These are phyloP conservation scores for Solidago caesia DNA, from an alignment of 129 eudicot genomes.

Conservation along the genomic window DNA sequence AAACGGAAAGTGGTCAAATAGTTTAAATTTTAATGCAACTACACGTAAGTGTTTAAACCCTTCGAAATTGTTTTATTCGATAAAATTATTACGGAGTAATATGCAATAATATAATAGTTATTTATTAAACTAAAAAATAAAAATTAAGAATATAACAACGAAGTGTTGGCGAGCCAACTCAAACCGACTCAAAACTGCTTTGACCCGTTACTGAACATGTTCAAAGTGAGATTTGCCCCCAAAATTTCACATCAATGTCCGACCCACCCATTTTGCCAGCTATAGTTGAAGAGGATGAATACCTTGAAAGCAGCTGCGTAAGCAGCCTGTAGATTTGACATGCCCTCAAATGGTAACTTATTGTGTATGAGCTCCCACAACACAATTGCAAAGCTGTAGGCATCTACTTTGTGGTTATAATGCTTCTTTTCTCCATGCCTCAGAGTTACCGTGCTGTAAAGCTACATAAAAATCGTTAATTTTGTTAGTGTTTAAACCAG, in stretches of 20 bases:
- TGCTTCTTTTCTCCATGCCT: slow-evolving; percentile 87
- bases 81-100: no score
- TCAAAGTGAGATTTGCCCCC: no score
- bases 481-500: neutral
- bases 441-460: slow-evolving; percentile 80
- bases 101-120: no score
- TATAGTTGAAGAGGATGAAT: slow-evolving; percentile 4
- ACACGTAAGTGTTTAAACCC: no score
- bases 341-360: slow-evolving; percentile 77
- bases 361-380: slow-evolving; percentile 88
- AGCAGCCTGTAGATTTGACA: slow-evolving; percentile 70
- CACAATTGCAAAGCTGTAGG: slow-evolving; percentile 80
- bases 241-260: neutral
- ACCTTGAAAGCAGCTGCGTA: slow-evolving; percentile 97
- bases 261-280: neutral
- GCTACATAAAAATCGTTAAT: slow-evolving; percentile 39
- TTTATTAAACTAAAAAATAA: no score
- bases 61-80: no score
- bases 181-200: neutral
- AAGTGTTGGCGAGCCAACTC: no score
- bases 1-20: no score
- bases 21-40: no score
- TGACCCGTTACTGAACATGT: slow-evolving; percentile 7
- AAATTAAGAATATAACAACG: neutral
- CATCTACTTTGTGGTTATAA: slow-evolving; percentile 83